Evolutionary conservation across 2,329 filamentous ascomycete species (phyloP).

Genomic region (Pseudopyricularia cyperi): DNA sequence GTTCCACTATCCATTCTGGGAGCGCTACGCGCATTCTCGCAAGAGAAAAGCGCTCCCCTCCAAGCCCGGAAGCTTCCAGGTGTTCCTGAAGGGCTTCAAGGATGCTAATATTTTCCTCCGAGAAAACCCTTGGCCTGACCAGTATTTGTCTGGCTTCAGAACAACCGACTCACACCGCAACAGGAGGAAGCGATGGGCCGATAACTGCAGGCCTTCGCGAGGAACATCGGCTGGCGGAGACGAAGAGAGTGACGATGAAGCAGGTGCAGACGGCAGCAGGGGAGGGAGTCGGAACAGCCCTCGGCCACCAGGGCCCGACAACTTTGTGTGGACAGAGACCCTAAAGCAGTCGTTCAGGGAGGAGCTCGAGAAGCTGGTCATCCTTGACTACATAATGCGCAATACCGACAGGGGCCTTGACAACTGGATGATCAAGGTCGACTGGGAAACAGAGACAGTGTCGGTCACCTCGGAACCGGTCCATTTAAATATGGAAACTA

Average conservation of each 20-base stretch:
- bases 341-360: slow-evolving; percentile 89
- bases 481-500: slow-evolving; percentile 48
- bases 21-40: slow-evolving; percentile 73
- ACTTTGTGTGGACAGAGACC: slow-evolving; percentile 75
- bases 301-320: slow-evolving; percentile 28
- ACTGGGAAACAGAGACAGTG: slow-evolving; percentile 70
- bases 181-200: slow-evolving; percentile 63
- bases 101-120: slow-evolving; percentile 92
- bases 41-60: slow-evolving; percentile 77
- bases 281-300: slow-evolving; percentile 14
- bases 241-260: slow-evolving; percentile 47
- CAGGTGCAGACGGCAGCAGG: neutral
- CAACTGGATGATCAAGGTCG: slow-evolving; percentile 99
- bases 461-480: slow-evolving; percentile 75
- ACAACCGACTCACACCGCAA: slow-evolving; percentile 53
- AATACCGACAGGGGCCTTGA: slow-evolving; percentile 94
- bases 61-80: slow-evolving; percentile 92
- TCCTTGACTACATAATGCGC: slow-evolving; percentile 97
- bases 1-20: slow-evolving; percentile 98
- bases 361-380: slow-evolving; percentile 91
- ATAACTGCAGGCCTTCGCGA: slow-evolving; percentile 60
- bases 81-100: slow-evolving; percentile 93
- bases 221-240: slow-evolving; percentile 35
- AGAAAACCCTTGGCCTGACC: slow-evolving; percentile 94
- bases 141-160: slow-evolving; percentile 59